These are phyloP conservation scores for Metschnikowia kunwiensis DNA, from an alignment of 805 yeast species.

Conservation along the genomic window DNA sequence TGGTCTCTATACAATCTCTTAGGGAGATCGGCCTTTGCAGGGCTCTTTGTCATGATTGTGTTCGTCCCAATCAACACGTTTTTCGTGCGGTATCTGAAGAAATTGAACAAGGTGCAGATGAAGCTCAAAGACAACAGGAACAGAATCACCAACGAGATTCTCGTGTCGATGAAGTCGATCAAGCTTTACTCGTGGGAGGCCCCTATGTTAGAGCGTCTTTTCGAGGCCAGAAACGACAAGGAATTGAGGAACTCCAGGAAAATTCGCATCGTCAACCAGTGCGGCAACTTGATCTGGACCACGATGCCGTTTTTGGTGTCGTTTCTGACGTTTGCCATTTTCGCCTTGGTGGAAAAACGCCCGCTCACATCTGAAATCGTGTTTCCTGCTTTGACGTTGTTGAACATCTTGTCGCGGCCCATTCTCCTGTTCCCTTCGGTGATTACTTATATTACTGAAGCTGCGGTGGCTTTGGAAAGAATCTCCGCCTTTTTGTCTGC, in stretches of 20 bases:
- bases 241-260: conserved; percentile 20
- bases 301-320: conserved; percentile 65
- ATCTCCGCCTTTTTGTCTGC: conserved; percentile 43
- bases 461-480: conserved; percentile 56
- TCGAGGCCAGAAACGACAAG: conserved; percentile 21
- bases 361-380: conserved; percentile 67
- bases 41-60: conserved; percentile 18
- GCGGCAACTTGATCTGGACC: conserved; percentile 58
- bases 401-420: conserved; percentile 57
- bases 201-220: conserved; percentile 22
- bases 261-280: conserved; percentile 27
- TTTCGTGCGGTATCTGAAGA: conserved; percentile 17
- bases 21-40: conserved; percentile 23
- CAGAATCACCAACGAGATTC: conserved; percentile 23
- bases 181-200: conserved; percentile 28
- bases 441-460: conserved; percentile 56
- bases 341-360: conserved; percentile 39
- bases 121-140: conserved; percentile 22
- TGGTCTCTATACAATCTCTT: conserved; percentile 23
- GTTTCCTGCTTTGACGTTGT: conserved; percentile 63
- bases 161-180: conserved; percentile 24
- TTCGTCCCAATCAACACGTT: conserved; percentile 21
- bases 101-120: conserved; percentile 15
- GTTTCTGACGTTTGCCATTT: conserved; percentile 56
- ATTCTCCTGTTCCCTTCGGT: conserved; percentile 56